Evolutionary conservation across 2,329 filamentous ascomycete genomes (phyloP), one percentile per base, ranked within the genome.

Genomic region (Huntiella decipiens): DNA sequence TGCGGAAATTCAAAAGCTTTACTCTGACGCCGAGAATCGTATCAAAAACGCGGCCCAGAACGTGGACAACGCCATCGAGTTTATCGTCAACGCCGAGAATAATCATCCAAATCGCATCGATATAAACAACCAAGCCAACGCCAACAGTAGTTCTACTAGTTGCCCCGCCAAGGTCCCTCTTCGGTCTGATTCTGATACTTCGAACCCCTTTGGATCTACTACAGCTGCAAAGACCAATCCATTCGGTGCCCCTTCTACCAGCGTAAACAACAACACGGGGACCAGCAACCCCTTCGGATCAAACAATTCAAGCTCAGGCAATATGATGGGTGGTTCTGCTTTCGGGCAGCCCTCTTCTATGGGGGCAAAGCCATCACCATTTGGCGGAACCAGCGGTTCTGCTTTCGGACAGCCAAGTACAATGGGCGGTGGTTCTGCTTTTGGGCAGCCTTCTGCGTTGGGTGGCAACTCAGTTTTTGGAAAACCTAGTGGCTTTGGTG

Each of bases 21-120:
- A 77, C 54, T 65, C 70, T 28, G 74, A 76, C 51, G 74, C 80
- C 3, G 65, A 77, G 51, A 67, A 77, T 48, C 83, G 91, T 57
- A 83, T 87, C 44, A 71, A 82, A 50, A 71, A 66, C n/a, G 77
- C 79, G 1, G 57, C 84, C 1, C 71, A 66, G 50, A 79, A 92
- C 54, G 59, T 82, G 7, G 69, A 79, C 50, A 82, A 77, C 2
- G 86, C 87, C 1, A 67, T 82, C 38, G 70, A 76, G 46, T 91
- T 79, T 56, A 63, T 91, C 11, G 56, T 78, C 7, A 69, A 74
- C 4, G 74, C 71, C 16, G 73, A 71, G 45, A 75, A 82, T 45
- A 72, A 75, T 36, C 82, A 85, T 54, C 83, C 83, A 1, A 92
- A 91, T 56, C 71, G 84, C 36, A 64, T 71, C 44, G 81, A 87